phyloP scores from a whole-genome alignment of 805 yeast species.

The Myxozyma geophila region DNA sequence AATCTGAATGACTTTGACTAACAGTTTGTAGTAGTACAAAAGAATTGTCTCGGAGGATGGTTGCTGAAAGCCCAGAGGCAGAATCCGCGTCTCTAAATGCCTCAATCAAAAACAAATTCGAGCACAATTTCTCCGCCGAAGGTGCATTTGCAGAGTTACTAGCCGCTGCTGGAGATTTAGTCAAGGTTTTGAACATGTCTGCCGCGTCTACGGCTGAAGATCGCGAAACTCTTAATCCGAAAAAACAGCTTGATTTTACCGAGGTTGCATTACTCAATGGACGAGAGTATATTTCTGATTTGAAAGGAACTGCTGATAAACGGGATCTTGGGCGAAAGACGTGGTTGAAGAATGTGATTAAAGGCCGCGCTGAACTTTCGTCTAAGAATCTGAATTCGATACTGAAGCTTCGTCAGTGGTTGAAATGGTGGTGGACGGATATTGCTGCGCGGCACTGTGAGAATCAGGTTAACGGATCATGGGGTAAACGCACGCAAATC shows the following conservation, averaged over 20 bases:
- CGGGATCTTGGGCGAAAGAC: constrained; percentile 26
- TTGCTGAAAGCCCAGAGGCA: neutral
- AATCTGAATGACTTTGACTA: neutral
- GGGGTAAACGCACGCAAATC: constrained; percentile 35
- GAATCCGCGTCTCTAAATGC: neutral
- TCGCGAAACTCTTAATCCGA: constrained; percentile 23
- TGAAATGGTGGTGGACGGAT: constrained; percentile 40
- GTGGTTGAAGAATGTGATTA: constrained; percentile 34
- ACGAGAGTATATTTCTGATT: constrained; percentile 24
- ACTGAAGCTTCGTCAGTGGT: constrained; percentile 35
- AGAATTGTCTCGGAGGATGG: neutral
- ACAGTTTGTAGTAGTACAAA: neutral
- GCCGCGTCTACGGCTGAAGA: constrained; percentile 21
- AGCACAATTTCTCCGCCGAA: constrained; percentile 37
- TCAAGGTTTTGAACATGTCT: constrained; percentile 5
- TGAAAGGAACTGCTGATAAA: constrained; percentile 13
- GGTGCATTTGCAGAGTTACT: constrained; percentile 34
- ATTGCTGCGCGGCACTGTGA: constrained; percentile 35
- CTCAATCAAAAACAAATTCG: constrained; percentile 26
- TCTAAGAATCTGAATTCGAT: constrained; percentile 27
- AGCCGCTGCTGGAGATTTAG: constrained; percentile 22
- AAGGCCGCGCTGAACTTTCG: constrained; percentile 38
- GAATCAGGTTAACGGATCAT: constrained; percentile 30
- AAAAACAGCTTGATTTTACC: constrained; percentile 29
- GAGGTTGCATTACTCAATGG: constrained; percentile 32